Conservation (phyloP, 768 basidiomycete genomes). For the Calvatia gigantea region DNA sequence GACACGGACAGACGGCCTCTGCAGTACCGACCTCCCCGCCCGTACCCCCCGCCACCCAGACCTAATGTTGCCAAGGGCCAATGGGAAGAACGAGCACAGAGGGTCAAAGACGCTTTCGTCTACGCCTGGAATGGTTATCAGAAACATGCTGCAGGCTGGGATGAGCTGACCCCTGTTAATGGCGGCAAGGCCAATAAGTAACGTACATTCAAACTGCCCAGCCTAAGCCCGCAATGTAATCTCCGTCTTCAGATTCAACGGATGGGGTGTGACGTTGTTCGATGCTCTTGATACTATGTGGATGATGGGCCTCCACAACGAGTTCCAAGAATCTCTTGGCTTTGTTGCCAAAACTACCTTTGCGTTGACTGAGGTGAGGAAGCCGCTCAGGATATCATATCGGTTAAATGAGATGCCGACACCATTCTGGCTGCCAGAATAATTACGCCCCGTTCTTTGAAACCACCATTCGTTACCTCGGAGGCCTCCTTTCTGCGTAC, state of each 20-base stretch:
- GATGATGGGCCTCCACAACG: slow-evolving; percentile 68
- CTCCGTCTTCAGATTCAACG: slow-evolving; percentile 53
- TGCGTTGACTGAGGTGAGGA: slow-evolving; percentile 12
- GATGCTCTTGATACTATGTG: slow-evolving; percentile 84
- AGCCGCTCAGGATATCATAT: neutral
- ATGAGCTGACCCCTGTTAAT: slow-evolving; percentile 55
- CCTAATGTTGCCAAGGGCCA: neutral
- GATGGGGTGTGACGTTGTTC: slow-evolving; percentile 70
- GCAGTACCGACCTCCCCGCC: neutral
- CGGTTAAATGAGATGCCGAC: neutral
- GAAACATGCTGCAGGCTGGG: slow-evolving; percentile 46
- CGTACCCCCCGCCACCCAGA: slow-evolving; percentile 3
- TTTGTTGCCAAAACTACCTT: slow-evolving; percentile 48
- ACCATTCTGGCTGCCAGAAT: slow-evolving; percentile 13
- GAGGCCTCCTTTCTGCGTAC: slow-evolving; percentile 78
- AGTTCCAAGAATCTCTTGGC: slow-evolving; percentile 59
- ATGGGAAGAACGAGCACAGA: slow-evolving; percentile 50
- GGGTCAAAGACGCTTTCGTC: slow-evolving; percentile 55
- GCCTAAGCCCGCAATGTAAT: slow-evolving; percentile 1
- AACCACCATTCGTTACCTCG: slow-evolving; percentile 81
- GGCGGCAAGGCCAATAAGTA: slow-evolving; percentile 53
- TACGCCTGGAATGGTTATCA: slow-evolving; percentile 60
- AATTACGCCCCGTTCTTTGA: slow-evolving; percentile 61
- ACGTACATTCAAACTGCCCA: slow-evolving; percentile 17
- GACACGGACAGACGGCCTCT: neutral